Evolutionary conservation across 306 rosid species (phyloP).

Genomic region (Clitoria ternatea): DNA sequence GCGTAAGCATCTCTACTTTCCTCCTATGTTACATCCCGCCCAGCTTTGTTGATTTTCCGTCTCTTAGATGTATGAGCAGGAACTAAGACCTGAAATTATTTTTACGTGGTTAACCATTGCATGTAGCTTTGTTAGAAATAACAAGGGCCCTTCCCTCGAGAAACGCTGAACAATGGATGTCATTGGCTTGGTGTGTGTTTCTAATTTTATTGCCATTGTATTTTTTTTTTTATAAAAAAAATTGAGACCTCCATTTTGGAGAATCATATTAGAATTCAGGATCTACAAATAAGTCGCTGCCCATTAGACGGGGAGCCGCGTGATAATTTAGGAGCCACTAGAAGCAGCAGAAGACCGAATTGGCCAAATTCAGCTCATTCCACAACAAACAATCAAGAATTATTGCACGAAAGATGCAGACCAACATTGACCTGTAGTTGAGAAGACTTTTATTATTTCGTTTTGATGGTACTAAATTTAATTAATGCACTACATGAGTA

Average conservation of each 20-base stretch:
- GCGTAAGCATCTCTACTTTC: not conserved
- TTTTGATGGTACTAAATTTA: too few relatives aligned
- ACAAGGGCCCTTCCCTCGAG: not conserved
- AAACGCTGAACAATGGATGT: not conserved
- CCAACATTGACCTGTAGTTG: too few relatives aligned
- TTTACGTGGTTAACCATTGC: not conserved
- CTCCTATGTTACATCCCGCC: not conserved
- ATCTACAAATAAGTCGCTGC: not conserved
- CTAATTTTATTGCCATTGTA: not conserved
- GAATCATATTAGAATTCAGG: not conserved
- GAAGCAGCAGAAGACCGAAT: not conserved
- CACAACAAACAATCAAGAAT: not conserved
- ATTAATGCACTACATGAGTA: too few relatives aligned
- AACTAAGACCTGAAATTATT: not conserved
- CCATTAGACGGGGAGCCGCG: not conserved
- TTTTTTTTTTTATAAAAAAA: too few relatives aligned
- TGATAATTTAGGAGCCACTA: not conserved
- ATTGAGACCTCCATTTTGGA: not conserved
- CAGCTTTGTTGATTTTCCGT: not conserved
- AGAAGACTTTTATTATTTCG: too few relatives aligned
- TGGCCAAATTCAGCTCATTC: not conserved
- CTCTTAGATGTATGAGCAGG: not conserved
- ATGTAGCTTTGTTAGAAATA: not conserved
- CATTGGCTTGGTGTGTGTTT: not conserved
- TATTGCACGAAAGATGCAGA: not conserved